A percentile compares a stretch with the other conserved stretches of the same genome.
phyloP scores from a whole-genome alignment of 441 rosid species.

The Pelargonium citronellum region DNA sequence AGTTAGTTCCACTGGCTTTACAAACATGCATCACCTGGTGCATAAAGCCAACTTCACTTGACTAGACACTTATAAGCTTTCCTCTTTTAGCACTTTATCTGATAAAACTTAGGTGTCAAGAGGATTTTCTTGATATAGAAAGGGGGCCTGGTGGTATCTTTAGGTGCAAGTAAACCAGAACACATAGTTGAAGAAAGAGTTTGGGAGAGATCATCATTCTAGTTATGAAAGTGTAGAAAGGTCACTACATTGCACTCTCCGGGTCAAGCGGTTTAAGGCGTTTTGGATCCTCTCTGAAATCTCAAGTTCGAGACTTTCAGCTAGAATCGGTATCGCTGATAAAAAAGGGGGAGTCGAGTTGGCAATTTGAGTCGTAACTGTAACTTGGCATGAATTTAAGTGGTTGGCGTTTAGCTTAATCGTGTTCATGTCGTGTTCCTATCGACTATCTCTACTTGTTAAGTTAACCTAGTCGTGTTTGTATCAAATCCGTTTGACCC shows the following conservation, averaged over 20 bases:
- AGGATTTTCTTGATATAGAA: slow-evolving; percentile 6
- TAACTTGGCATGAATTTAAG: no score
- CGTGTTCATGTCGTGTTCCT: no score
- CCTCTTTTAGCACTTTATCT: slow-evolving; percentile 6
- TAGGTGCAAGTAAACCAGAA: slow-evolving; percentile 4
- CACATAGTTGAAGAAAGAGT: slow-evolving; percentile 1
- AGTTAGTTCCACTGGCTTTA: slow-evolving; percentile 7
- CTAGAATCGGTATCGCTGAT: no score
- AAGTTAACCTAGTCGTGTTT: no score
- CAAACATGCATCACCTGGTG: slow-evolving; percentile 3
- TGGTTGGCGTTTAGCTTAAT: no score
- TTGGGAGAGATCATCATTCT: background rate
- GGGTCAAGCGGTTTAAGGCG: no score
- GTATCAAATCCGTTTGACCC: no score
- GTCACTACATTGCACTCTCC: background rate
- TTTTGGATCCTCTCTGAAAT: no score
- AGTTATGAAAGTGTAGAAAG: background rate
- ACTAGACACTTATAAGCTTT: slow-evolving; percentile 9
- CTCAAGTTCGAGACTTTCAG: no score
- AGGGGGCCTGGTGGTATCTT: slow-evolving; percentile 11
- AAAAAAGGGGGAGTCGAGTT: no score
- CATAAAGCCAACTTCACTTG: slow-evolving; percentile 2
- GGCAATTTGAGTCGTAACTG: no score
- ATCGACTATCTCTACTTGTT: no score
- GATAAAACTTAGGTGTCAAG: slow-evolving; percentile 2